phyloP scores from a whole-genome alignment of 345 rosid genomes.

The Melaleuca quinquenervia region DNA sequence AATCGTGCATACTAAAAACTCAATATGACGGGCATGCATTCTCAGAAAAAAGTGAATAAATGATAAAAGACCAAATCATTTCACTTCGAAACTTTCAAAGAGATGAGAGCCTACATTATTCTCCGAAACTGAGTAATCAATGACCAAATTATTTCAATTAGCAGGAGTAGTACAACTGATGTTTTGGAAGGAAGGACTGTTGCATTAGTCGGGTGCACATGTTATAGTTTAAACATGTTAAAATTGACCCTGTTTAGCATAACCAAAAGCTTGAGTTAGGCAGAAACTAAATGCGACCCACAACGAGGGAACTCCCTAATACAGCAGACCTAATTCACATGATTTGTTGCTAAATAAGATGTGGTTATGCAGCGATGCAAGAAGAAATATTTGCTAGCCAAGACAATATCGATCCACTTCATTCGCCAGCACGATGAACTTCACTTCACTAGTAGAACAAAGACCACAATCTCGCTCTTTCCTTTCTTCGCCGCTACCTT shows the following conservation, averaged over 20 bases:
- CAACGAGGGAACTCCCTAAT: background rate
- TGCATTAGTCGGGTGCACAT: background rate
- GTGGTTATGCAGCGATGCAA: no score
- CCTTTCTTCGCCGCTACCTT: background rate
- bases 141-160: background rate
- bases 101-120: background rate
- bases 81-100: background rate
- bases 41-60: background rate
- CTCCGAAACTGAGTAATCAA: background rate
- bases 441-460: background rate
- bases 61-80: background rate
- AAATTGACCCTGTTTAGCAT: background rate
- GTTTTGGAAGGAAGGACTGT: background rate
- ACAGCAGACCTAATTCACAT: background rate
- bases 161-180: background rate
- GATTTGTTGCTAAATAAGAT: background rate
- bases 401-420: background rate
- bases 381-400: background rate
- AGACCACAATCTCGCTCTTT: background rate
- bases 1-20: background rate
- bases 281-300: background rate
- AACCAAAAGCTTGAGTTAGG: background rate
- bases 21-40: background rate
- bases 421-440: background rate
- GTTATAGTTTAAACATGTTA: background rate